Evolutionary conservation across 2,329 filamentous ascomycete species (phyloP), one percentile per base, ranked within the genome.

Genomic region (Pyrenochaeta sp.): DNA sequence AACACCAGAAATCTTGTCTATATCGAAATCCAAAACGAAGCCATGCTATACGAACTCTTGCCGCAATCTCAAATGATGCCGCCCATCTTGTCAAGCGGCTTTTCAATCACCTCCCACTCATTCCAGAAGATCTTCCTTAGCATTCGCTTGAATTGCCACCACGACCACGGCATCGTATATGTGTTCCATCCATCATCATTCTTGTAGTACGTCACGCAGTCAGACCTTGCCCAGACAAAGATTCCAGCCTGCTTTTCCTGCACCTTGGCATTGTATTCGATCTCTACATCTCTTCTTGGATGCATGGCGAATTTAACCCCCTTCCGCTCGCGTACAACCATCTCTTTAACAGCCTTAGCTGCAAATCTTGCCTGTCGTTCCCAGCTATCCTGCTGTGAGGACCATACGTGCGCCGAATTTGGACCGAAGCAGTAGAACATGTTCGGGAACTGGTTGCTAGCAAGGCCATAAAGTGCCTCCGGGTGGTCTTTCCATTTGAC

Each of bases 121-220:
- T 23, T 15, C 32, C 32, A 35, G 19, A 22, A 14, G 7, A 35
- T 35, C 19, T 23, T 35, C 20, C 32, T 21, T 3, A 35, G 13
- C 32, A 35, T 35, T 22, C 32, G 6, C 19, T 14, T 8, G 13
- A 35, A 35, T 35, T 35, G 19, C 10, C 19, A 22, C 18, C 19
- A 35, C n/a, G 3, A 13, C 32, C 32, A 35, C 10, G 32, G 32
- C 32, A 35, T 35, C 3, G 32, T 23, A 21, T 13, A 35, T 11
- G 32, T 35, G 13, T 21, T 35, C 32, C 32, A 35, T 2, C 32
- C 32, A 9, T 21, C 32, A 24, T 35, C 32, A 35, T 35, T 35
- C 32, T 35, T 35, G 19, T 28, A 6, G n/a, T n/a, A n/a, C n/a
- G n/a, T n/a, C n/a, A 28, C 26, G 11, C 26, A 28, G 11, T 28